Evolutionary conservation across 2,329 filamentous ascomycete species (phyloP).

Genomic region (Sarocladium kiliense): DNA sequence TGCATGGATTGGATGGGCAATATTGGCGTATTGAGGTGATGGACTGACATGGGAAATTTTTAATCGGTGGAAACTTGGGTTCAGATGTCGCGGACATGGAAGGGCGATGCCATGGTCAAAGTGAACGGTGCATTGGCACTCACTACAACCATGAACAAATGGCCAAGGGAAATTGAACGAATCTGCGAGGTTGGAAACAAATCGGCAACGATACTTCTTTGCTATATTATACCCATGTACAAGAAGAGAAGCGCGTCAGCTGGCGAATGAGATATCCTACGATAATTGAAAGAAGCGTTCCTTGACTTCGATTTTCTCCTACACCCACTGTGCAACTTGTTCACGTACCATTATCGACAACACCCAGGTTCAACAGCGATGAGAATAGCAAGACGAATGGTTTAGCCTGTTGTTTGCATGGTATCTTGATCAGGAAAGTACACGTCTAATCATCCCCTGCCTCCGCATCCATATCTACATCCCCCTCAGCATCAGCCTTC

Average conservation of each 20-base stretch:
- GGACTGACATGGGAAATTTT: background rate
- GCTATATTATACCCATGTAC: background rate
- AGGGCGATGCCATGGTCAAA: no score
- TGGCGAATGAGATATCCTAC: background rate
- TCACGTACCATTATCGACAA: no score
- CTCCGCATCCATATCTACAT: background rate
- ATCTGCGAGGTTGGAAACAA: background rate
- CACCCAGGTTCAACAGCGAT: background rate
- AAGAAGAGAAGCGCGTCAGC: background rate
- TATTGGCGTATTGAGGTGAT: background rate
- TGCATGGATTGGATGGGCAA: background rate
- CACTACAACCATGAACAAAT: no score
- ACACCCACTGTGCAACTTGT: no score
- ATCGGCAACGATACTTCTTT: background rate
- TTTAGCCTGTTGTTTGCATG: no score
- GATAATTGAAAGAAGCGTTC: background rate
- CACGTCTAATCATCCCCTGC: background rate
- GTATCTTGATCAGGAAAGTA: background rate
- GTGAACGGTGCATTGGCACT: no score
- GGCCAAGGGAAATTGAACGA: background rate
- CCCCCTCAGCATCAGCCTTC: conserved; percentile 12
- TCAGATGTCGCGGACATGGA: background rate
- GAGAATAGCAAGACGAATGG: background rate
- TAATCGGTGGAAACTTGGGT: background rate
- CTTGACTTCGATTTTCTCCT: no score